Evolutionary conservation across 306 rosid genomes (phyloP), one percentile per base, ranked within the genome.

Genomic region (Trichosanthes truncata): DNA sequence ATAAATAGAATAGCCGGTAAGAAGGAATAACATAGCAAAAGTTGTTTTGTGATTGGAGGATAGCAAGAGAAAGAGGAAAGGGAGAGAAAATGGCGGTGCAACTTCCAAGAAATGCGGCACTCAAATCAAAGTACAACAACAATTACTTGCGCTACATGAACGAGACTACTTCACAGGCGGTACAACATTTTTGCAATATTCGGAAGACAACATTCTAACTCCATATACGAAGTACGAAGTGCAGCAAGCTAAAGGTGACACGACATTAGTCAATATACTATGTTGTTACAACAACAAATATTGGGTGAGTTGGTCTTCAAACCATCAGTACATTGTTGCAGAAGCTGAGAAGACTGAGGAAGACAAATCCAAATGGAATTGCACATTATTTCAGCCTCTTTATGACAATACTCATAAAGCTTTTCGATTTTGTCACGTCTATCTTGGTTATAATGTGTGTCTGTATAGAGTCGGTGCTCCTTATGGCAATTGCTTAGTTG

Each of bases 161-260:
- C 1, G 79, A 74, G 0, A 18, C 20, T 41, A 18, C 10, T 55
- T 36, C 9, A 33, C 12, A 21, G 0, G n/a, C n/a, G n/a, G 7
- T 23, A 3, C 10, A 7, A 17, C 35, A 21, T 65, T 36, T 52
- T 11, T 81, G 2, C 55, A 51, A 10, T 75, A 46, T 14, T 9
- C 45, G 1, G 69, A 36, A 25, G 80, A 81, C 13, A 21, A 76
- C 20, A 25, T 67, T 1, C 53, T 40, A 7, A 75, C 45, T 23
- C 80, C 69, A 8, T 51, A 35, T 15, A 41, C 69, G 38, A 76
- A 81, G 35, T 81, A 14, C 9, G 67, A 81, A 26, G 0, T 81
- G 17, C 59, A 81, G 67, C 25, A 0, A 15, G 38, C 69, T 3
- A 31, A 62, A 13, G 7, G 13, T 3, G 46, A 62, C 21, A 11